Base-by-base conservation (phyloP, 2,329 filamentous ascomycete species). In the Lasiodiplodia sp. region DNA sequence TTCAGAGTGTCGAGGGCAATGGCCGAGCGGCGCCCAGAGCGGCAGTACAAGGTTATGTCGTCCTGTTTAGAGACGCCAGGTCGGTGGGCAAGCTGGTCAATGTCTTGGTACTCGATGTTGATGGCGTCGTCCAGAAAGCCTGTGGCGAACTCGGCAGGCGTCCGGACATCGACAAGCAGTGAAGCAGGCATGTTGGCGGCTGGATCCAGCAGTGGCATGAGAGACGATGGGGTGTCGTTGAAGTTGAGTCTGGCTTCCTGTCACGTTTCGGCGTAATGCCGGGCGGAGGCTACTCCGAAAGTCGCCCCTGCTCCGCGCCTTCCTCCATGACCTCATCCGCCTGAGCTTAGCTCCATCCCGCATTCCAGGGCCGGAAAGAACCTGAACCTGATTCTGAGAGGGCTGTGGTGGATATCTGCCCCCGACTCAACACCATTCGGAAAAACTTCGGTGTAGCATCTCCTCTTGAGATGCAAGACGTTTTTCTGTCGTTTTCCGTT, bases 21-120 rank as follows among this genome's bases (percentile, higher is more conserved):
- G 28, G 73, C 73, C 1, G 76, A 78, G 2, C 78, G 69, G 21
- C 78, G 70, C 0, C 78, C 78, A 3, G 75, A 77, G 14, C 78
- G 77, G 60, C 78, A 80, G 65, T 80, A 80, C 40, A 80, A 70
- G 12, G 77, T 78, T 23, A 80, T 78, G n/a, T 71, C 56, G 38
- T 77, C 76, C 10, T 71, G 62, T 44, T 78, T 78, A 6, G 23
- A 10, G 0, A 77, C 71, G 0, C 67, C 56, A 11, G 67, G 51
- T n/a, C 64, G 51, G 7, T 6, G 12, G 4, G 47, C 34, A 1
- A 80, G 72, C n/a, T 72, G 70, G 44, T 71, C 71, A 65, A 80
- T 79, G 51, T 66, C n/a, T 52, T 76, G 74, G 74, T 78, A 79
- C 60, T 79, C 77, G 66, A 80, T 78, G 71, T 80, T 80, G 47